Conservation (phyloP, 345 rosid genomes). For the Brassica rapa region DNA sequence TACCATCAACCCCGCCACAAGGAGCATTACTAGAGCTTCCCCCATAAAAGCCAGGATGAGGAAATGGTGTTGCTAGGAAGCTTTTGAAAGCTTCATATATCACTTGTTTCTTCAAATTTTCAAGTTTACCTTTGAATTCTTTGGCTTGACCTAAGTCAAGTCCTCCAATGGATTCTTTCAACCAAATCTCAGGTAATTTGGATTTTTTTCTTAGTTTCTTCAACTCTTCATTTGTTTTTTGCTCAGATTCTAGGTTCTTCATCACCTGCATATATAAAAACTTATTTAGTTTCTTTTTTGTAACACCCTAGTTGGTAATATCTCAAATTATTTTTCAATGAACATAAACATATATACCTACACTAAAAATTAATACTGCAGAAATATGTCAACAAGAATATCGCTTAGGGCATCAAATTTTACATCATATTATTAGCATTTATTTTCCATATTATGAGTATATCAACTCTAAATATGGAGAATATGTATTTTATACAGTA, state of each 20-base stretch:
- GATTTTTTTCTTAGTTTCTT: constrained; percentile 33
- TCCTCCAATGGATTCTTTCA: constrained; percentile 52
- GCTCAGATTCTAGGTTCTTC: constrained; percentile 49
- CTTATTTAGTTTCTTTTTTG: neutral
- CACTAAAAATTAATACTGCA: neutral
- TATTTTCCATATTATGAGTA: neutral
- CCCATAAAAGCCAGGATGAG: constrained; percentile 14
- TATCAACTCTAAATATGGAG: neutral
- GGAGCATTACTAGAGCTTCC: constrained; percentile 20
- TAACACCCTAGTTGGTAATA: neutral
- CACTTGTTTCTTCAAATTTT: constrained; percentile 45
- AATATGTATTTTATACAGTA: neutral
- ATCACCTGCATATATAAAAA: neutral
- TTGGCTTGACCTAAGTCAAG: constrained; percentile 39
- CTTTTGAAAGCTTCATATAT: constrained; percentile 31
- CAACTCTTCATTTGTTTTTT: constrained; percentile 49
- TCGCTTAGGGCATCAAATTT: neutral
- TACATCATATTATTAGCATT: neutral
- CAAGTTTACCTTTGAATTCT: constrained; percentile 41
- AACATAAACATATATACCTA: neutral
- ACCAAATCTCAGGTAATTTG: constrained; percentile 42
- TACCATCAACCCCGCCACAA: constrained; percentile 9
- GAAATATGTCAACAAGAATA: neutral
- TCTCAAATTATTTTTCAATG: neutral
- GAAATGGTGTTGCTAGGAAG: neutral